A percentile compares a stretch with the other conserved stretches of the same genome.
These are phyloP conservation scores for Phytopythium chamaehyphon DNA, from an alignment of 352 stramenopile genomes.

Conservation along the genomic window DNA sequence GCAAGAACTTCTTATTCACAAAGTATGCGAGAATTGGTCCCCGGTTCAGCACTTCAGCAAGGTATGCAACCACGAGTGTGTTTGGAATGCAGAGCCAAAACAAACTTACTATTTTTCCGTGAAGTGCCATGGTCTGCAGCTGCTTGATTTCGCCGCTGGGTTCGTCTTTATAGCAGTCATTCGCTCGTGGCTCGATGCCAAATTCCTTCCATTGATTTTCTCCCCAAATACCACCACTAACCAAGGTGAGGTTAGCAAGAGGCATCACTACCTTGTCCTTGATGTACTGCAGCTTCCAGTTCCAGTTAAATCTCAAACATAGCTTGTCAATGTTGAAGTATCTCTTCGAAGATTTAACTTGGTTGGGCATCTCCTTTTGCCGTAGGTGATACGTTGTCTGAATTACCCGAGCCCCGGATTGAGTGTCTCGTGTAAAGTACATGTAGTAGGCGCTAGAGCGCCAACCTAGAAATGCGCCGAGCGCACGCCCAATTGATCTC, in stretches of 20 bases:
- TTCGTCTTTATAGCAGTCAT: constrained; percentile 49
- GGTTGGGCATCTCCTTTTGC: no score
- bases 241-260: constrained; percentile 31
- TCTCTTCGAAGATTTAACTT: no score
- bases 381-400: no score
- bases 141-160: constrained; percentile 53
- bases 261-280: constrained; percentile 53
- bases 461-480: constrained; percentile 38
- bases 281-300: constrained; percentile 51
- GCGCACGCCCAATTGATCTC: constrained; percentile 32
- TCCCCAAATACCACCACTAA: constrained; percentile 42
- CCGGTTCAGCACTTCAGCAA: constrained; percentile 48
- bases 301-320: constrained; percentile 36
- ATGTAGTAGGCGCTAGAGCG: constrained; percentile 27
- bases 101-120: constrained; percentile 55
- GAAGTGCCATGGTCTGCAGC: constrained; percentile 57
- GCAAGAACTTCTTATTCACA: constrained; percentile 47
- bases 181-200: constrained; percentile 48
- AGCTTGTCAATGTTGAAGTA: constrained; percentile 16
- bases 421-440: constrained; percentile 13
- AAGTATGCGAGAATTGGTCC: constrained; percentile 53
- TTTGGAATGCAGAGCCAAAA: constrained; percentile 52
- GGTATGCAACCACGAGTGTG: constrained; percentile 37
- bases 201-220: constrained; percentile 42
- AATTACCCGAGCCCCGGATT: constrained; percentile 8